phyloP scores from a whole-genome alignment of 2,329 filamentous ascomycete species.

The Ophiostoma sp. region DNA sequence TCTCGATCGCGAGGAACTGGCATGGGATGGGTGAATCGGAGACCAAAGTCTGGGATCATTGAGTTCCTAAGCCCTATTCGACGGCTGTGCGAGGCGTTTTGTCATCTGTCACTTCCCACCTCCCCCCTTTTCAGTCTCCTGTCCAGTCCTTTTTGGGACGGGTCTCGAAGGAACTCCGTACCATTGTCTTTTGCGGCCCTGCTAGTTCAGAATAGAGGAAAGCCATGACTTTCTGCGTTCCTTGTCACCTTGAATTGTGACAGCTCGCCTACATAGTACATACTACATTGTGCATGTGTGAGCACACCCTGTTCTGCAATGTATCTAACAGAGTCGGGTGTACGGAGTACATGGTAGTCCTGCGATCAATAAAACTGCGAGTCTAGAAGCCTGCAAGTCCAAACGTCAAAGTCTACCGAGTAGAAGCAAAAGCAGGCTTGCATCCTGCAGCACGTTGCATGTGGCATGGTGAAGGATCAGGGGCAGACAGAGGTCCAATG shows the following conservation, averaged over 20 bases:
- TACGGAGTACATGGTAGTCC: not conserved
- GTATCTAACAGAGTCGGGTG: not conserved
- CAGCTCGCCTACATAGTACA: slow-evolving; percentile 9
- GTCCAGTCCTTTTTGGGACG: not conserved
- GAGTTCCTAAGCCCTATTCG: not conserved
- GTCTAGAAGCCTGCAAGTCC: not conserved
- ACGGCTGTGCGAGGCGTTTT: not conserved
- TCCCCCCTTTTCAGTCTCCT: not conserved
- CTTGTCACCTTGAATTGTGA: slow-evolving; percentile 6
- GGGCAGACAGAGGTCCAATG: not conserved
- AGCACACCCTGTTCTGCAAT: not conserved
- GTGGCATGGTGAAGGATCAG: not conserved
- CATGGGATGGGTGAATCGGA: not conserved
- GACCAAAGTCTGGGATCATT: not conserved
- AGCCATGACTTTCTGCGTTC: not conserved
- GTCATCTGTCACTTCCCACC: not conserved
- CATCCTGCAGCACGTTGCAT: not conserved
- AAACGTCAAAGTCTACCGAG: no score
- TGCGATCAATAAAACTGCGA: no score
- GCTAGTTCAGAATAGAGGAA: not conserved
- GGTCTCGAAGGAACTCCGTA: not conserved
- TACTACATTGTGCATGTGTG: not conserved
- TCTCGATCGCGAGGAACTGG: not conserved
- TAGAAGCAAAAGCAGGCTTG: not conserved
- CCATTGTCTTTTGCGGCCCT: not conserved